Evolutionary conservation across 2,329 filamentous ascomycete genomes (phyloP), one percentile per base, ranked within the genome.

Genomic region (Polychaeton citri): DNA sequence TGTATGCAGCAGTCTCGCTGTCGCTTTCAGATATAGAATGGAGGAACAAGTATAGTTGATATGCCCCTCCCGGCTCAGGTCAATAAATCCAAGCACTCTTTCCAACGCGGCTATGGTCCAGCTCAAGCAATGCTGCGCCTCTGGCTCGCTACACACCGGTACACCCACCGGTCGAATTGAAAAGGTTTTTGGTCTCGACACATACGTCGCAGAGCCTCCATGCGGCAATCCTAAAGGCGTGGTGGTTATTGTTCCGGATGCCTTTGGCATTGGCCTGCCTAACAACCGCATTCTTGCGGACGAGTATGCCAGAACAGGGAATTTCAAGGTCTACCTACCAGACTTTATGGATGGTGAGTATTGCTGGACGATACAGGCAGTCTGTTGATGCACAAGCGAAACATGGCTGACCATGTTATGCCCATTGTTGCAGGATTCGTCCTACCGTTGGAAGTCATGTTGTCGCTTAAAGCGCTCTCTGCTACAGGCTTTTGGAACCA

Each of bases 221-320:
- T 40, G 44, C n/a, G 49, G 48, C 20, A 34, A 37, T 13, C 47
- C 51, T 3, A 58, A 53, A 36, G 58, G 55, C 33, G 48, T 59
- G 30, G 47, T 62, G 8, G 49, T 60, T 17, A 59, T 62, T 35
- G 48, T 61, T 13, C 53, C 58, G 5, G 58, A 61, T 40, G 51
- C 56, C 6, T 61, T 61, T 37, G 59, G 58, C 13, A 55, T 51
- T 47, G 43, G 41, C 3, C 41, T 59, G 10, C 49, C 52, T 9
- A 61, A 61, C 46, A 58, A 51, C 24, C 45, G 53, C 10, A 53
- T 61, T 13, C 47, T 62, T 6, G 54, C 55, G 7, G 59, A 62
- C 35, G 48, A 49, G 6, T 58, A 55, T 35, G 57, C 57, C 1
- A 47, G 49, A 34, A 49, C 52, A 31, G 53, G 53, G 1, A 39